These are phyloP conservation scores for Pseudomicrostroma phylloplanum DNA, from an alignment of 1,284 basidiomycete genomes.

Conservation along the genomic window DNA sequence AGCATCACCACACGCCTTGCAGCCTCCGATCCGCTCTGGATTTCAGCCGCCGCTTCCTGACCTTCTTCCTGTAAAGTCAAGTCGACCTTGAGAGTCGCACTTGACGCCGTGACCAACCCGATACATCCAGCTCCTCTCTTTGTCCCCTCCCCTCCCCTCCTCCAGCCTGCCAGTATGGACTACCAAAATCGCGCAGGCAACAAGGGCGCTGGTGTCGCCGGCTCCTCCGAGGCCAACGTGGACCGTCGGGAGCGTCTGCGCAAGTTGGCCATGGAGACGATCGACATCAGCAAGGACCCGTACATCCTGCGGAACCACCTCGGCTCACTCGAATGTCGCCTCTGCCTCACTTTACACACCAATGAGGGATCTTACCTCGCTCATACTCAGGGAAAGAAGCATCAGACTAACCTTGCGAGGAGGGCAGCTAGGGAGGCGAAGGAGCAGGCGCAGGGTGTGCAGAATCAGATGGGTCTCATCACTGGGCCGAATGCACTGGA, in stretches of 20 bases:
- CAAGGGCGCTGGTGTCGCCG: constrained; percentile 56
- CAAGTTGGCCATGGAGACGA: constrained; percentile 64
- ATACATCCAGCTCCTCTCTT: background rate
- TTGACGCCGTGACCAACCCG: background rate
- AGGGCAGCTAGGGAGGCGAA: constrained; percentile 92
- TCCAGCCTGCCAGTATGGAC: constrained; percentile 23
- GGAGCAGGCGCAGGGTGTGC: constrained; percentile 54
- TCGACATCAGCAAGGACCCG: constrained; percentile 63
- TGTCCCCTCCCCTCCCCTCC: background rate
- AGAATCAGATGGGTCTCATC: constrained; percentile 16
- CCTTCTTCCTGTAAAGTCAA: too few species aligned
- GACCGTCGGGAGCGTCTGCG: constrained; percentile 88
- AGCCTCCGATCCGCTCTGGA: too few species aligned
- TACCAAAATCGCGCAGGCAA: constrained; percentile 50
- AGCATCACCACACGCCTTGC: too few species aligned
- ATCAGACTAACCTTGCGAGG: constrained; percentile 94
- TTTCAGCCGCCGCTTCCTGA: too few species aligned
- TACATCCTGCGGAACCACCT: constrained; percentile 98
- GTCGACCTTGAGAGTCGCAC: too few species aligned
- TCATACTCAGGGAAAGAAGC: constrained; percentile 98
- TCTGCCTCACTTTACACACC: constrained; percentile 94
- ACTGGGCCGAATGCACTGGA: constrained; percentile 13
- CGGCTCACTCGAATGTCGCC: constrained; percentile 90
- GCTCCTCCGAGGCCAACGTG: constrained; percentile 85
- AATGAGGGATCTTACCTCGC: constrained; percentile 99